A percentile compares a stretch with the other conserved stretches of the same genome.
These are phyloP conservation scores for Cryptosporidium ubiquitum DNA, from an alignment of 169 alveolate species.

Conservation along the genomic window DNA sequence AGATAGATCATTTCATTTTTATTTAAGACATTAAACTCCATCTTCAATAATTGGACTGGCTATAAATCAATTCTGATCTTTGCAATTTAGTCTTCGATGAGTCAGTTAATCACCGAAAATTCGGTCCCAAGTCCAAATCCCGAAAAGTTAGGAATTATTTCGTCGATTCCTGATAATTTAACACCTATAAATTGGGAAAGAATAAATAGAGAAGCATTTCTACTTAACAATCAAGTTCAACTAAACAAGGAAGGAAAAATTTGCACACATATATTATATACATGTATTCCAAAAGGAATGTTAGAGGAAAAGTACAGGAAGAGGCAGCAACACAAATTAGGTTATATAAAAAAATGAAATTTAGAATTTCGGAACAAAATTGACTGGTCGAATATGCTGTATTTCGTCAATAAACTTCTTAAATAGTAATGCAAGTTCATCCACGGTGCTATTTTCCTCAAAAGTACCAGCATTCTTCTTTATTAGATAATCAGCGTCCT, in stretches of 20 bases:
- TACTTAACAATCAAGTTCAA: constrained; percentile 47
- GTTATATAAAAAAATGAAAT: constrained; percentile 17
- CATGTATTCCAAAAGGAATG: constrained; percentile 45
- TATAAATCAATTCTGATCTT: not conserved
- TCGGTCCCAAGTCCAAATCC: not conserved
- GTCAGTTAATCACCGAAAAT: not conserved
- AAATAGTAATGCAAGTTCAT: constrained; percentile 36
- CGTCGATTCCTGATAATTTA: not conserved
- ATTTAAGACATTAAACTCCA: not conserved
- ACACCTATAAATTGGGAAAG: constrained; percentile 46
- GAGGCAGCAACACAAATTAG: constrained; percentile 11
- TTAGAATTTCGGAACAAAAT: not conserved
- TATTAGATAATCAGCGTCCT: constrained; percentile 15
- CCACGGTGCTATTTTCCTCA: constrained; percentile 25
- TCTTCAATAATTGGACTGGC: not conserved
- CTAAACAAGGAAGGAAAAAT: constrained; percentile 68
- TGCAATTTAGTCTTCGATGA: not conserved
- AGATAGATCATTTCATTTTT: not conserved
- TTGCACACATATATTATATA: constrained; percentile 43
- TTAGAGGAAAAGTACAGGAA: constrained; percentile 26
- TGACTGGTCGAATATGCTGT: not conserved
- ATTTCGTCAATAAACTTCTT: constrained; percentile 33
- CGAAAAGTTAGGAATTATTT: constrained; percentile 21
- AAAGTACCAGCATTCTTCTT: constrained; percentile 19
- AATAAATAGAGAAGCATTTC: constrained; percentile 40